Conservation (phyloP, 1,284 basidiomycete species). For the Cryptococcus maquisensis region DNA sequence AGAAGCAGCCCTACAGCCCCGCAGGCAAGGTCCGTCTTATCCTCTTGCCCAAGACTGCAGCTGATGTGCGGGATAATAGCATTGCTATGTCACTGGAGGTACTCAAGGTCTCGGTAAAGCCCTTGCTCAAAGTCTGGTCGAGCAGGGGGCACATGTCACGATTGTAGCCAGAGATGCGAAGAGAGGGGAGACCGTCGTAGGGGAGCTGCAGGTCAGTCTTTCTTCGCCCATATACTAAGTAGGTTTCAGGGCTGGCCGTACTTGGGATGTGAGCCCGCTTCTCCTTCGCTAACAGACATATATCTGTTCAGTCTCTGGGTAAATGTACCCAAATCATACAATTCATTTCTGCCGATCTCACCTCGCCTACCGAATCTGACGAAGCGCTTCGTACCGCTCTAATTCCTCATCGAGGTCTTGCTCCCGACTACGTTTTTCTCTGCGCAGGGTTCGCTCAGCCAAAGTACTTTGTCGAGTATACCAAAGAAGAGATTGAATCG, state of each 20-base stretch:
- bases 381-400: constrained; percentile 62
- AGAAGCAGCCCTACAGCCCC: constrained; percentile 16
- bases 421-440: constrained; percentile 70
- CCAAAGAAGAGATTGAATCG: constrained; percentile 56
- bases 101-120: constrained; percentile 72
- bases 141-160: constrained; percentile 70
- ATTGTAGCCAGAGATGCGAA: constrained; percentile 64
- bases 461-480: constrained; percentile 67
- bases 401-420: constrained; percentile 54
- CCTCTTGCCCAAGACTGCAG: background rate
- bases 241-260: too few species aligned
- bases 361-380: constrained; percentile 53
- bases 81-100: constrained; percentile 75
- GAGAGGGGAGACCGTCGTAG: constrained; percentile 59
- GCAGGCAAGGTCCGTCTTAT: constrained; percentile 39
- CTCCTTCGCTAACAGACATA: too few species aligned
- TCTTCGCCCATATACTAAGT: too few species aligned
- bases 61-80: constrained; percentile 52
- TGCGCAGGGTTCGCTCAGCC: constrained; percentile 71
- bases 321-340: constrained; percentile 54
- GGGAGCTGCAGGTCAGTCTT: constrained; percentile 58
- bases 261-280: too few species aligned
- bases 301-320: too few species aligned
- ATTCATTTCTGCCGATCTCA: constrained; percentile 62
- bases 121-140: constrained; percentile 64